Evolutionary conservation across 768 basidiomycete genomes (phyloP), one percentile per base, ranked within the genome.

Genomic region (Podaxis sp.): DNA sequence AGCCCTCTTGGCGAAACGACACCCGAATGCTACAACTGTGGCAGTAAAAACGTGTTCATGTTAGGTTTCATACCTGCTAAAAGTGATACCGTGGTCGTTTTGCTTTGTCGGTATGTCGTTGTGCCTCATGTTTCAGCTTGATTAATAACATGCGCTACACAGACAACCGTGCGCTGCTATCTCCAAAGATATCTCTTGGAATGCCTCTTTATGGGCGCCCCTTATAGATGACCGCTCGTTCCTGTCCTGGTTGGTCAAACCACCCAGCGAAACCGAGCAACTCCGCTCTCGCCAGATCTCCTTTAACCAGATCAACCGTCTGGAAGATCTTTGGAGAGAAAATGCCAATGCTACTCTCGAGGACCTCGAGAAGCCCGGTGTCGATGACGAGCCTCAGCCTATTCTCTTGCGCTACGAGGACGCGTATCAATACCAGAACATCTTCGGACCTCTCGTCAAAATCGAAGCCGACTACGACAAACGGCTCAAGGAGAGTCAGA

Each of bases 381-480:
- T 98, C 1, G 97, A 99, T 70, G 97, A 99, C 74, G 97, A 99
- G 70, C 95, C 97, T 2, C 95, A 98, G 73, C 86, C 90, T 6
- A 91, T 99, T 65, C 73, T 96, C 24, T 76, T 92, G 59, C 89
- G 88, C 66, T 99, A 99, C 74, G 96, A 99, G 73, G 97, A 99
- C 74, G 97, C 97, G 51, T 99, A 99, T 72, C 97, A 99, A 71
- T 99, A 99, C 74, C 97, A 99, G 79, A 99, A 99, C 72, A 99
- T 99, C 61, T 96, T 99, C 70, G 97, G 97, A 4, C 97, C 97
- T 15, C 85, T 99, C 52, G 97, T 99, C 75, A 99, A 99, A 80
- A 99, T 99, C 68, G 97, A 99, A 72, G 97, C 97, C 2, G 97
- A 99, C 77, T 99, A 98, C 70, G 97, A 99, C 73, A 98, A 98